These are phyloP conservation scores for Gleditsia sinensis DNA, from an alignment of 306 rosid genomes.

Conservation along the genomic window DNA sequence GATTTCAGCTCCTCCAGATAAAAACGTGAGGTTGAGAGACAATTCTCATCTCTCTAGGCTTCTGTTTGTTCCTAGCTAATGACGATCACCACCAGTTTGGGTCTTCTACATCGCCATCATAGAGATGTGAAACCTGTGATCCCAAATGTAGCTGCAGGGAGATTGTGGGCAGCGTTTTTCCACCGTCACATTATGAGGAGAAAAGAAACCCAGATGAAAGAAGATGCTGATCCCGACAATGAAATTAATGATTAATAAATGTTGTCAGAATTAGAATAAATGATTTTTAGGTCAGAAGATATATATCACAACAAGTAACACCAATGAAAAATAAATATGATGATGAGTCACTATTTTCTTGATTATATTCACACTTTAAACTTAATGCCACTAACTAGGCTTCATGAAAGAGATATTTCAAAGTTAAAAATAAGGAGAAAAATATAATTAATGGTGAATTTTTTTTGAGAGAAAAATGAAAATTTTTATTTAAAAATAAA, in stretches of 20 bases:
- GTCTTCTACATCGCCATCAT: conserved; percentile 19
- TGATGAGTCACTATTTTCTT: no score
- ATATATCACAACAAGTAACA: background rate
- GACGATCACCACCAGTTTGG: background rate
- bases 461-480: no score
- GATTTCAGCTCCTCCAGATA: background rate
- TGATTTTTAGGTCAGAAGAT: background rate
- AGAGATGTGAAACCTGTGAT: conserved; percentile 25
- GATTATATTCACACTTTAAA: no score
- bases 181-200: background rate
- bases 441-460: no score
- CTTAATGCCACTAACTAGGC: no score
- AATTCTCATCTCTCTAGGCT: background rate
- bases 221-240: background rate
- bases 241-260: background rate
- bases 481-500: no score
- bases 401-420: no score
- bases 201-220: background rate
- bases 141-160: background rate
- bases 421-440: no score
- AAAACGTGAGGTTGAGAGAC: conserved; percentile 4
- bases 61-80: no score
- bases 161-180: conserved; percentile 12
- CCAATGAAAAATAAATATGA: no score
- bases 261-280: background rate